Conservation (phyloP, 768 basidiomycete species). For the Termitomyces bulborhizus region DNA sequence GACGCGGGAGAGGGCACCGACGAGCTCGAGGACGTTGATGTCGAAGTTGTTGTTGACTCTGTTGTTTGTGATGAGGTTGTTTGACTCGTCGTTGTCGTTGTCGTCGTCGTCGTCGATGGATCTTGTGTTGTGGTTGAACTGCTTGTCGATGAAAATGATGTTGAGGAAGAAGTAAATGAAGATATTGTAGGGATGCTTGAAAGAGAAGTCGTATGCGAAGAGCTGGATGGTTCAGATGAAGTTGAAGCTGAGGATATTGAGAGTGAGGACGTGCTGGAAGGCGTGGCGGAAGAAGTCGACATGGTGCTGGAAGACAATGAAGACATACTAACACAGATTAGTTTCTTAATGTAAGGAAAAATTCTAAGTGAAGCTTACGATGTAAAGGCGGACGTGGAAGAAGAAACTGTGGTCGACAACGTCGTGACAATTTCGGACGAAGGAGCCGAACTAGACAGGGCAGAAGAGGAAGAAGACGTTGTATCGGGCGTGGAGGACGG, state of each 20-base stretch:
- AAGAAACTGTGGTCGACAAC: background rate
- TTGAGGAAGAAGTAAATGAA: constrained; percentile 16
- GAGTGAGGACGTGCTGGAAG: constrained; percentile 16
- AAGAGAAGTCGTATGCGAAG: constrained; percentile 12
- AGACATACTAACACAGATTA: background rate
- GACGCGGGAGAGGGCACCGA: constrained; percentile 16
- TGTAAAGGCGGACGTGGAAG: constrained; percentile 10
- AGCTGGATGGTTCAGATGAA: constrained; percentile 7
- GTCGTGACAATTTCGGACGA: constrained; percentile 7
- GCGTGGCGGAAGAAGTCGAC: constrained; percentile 7
- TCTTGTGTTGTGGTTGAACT: constrained; percentile 7
- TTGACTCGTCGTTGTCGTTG: background rate
- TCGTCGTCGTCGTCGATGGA: background rate
- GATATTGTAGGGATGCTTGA: constrained; percentile 19
- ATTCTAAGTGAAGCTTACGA: constrained; percentile 1
- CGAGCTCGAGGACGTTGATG: constrained; percentile 15
- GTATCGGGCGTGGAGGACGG: constrained; percentile 13
- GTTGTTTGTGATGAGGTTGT: constrained; percentile 11
- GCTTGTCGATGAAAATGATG: constrained; percentile 11
- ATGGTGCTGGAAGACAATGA: background rate
- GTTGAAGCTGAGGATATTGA: constrained; percentile 14
- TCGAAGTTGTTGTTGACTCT: constrained; percentile 11
- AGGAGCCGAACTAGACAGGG: constrained; percentile 13
- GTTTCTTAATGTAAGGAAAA: background rate
- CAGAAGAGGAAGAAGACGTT: constrained; percentile 14